Conservation (phyloP, 78 protist species). For the Dictyostelium capitatum region DNA sequence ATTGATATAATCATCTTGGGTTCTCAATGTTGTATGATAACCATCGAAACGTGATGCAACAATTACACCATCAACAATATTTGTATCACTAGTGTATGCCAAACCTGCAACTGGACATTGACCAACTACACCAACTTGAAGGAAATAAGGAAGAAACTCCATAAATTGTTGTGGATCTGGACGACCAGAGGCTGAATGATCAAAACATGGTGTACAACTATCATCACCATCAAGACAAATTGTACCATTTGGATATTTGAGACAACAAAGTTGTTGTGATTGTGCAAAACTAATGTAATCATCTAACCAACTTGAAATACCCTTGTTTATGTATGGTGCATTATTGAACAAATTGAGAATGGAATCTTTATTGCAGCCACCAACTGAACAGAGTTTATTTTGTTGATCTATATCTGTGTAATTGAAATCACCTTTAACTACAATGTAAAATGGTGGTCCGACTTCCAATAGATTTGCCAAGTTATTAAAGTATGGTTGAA, state of each 20-base stretch:
- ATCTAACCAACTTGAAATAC: slow-evolving; percentile 75
- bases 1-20: slow-evolving; percentile 82
- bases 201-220: slow-evolving; percentile 2
- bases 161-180: slow-evolving; percentile 22
- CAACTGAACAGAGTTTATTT: slow-evolving; percentile 25
- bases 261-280: slow-evolving; percentile 16
- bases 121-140: not conserved
- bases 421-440: slow-evolving; percentile 66
- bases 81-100: not conserved
- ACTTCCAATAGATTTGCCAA: slow-evolving; percentile 53
- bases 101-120: slow-evolving; percentile 35
- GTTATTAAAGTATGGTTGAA: slow-evolving; percentile 73
- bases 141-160: slow-evolving; percentile 8
- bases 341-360: slow-evolving; percentile 48
- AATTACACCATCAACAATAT: slow-evolving; percentile 7
- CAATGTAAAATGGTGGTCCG: slow-evolving; percentile 89
- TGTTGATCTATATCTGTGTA: not conserved
- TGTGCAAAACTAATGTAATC: slow-evolving; percentile 31
- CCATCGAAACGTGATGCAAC: slow-evolving; percentile 74
- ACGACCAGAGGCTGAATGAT: not conserved
- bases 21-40: slow-evolving; percentile 55
- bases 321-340: slow-evolving; percentile 45
- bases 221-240: slow-evolving; percentile 1
- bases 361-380: slow-evolving; percentile 36
- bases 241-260: slow-evolving; percentile 9